A percentile compares a stretch with the other conserved stretches of the same genome.
Conservation (phyloP, 768 basidiomycete genomes). For the Pisolithus marmoratus region DNA sequence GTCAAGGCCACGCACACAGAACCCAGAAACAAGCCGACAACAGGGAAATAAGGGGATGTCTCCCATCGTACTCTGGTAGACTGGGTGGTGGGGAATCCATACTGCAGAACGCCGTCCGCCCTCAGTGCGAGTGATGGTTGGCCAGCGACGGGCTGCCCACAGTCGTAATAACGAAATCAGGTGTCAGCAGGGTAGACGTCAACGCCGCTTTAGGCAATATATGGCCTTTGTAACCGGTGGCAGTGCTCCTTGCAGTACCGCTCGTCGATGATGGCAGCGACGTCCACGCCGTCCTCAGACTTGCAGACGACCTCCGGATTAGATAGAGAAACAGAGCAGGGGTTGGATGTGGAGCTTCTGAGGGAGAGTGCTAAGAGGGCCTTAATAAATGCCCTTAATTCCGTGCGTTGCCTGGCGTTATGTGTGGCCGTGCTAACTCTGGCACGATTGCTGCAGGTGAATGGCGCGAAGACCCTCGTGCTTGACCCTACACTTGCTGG, state of each 20-base stretch:
- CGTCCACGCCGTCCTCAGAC: conserved; percentile 29
- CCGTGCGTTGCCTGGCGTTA: conserved; percentile 36
- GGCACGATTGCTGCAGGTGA: conserved; percentile 46
- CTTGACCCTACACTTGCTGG: conserved; percentile 84
- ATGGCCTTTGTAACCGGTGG: conserved; percentile 19
- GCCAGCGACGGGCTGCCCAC: not conserved
- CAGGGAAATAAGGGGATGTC: conserved; percentile 71
- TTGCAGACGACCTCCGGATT: conserved; percentile 28
- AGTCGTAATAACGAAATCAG: conserved; percentile 1
- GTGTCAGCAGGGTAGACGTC: conserved; percentile 5
- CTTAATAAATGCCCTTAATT: conserved; percentile 82
- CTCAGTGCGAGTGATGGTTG: not conserved
- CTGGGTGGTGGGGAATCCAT: conserved; percentile 19
- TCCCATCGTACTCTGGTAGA: conserved; percentile 28
- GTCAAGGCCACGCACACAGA: conserved; percentile 48
- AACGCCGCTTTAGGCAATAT: not conserved
- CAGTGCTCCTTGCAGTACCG: conserved; percentile 18
- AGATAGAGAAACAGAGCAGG: conserved; percentile 31
- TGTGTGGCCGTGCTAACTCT: not conserved
- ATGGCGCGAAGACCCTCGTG: conserved; percentile 95
- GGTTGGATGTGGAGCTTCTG: conserved; percentile 56
- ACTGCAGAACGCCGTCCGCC: not conserved
- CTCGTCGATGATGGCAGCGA: conserved; percentile 21
- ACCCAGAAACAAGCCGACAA: conserved; percentile 84
- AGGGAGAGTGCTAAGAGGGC: conserved; percentile 76